Conservation (phyloP, 1,139 yeast species). For the Magnusiomyces suaveolens region DNA sequence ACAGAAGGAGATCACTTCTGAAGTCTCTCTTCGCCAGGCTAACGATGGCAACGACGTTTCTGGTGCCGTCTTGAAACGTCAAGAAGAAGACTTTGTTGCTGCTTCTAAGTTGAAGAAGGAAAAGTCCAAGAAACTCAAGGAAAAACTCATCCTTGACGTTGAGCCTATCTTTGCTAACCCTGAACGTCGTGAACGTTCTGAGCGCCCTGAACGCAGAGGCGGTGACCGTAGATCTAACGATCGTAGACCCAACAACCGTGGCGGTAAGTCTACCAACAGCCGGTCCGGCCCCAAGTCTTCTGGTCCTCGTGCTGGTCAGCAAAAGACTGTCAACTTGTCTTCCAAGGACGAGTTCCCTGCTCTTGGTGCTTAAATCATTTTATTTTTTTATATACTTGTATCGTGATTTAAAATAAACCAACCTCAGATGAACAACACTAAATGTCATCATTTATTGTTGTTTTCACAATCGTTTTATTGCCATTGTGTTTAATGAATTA, state of each 20-base stretch:
- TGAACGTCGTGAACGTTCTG: constrained; percentile 15
- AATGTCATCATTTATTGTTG: no score
- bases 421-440: no score
- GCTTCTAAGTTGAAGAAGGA: constrained; percentile 41
- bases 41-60: constrained; percentile 47
- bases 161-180: constrained; percentile 51
- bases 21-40: constrained; percentile 42
- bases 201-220: constrained; percentile 16
- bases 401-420: no score
- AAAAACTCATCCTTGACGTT: constrained; percentile 54
- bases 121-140: constrained; percentile 51
- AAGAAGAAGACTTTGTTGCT: constrained; percentile 42
- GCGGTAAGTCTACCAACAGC: constrained; percentile 21
- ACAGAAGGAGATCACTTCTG: constrained; percentile 26
- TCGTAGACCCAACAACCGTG: constrained; percentile 13
- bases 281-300: constrained; percentile 23
- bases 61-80: constrained; percentile 29
- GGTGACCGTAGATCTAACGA: no score
- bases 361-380: constrained; percentile 15
- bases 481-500: no score
- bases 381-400: no score
- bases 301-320: constrained; percentile 20
- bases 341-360: constrained; percentile 28
- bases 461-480: no score
- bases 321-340: constrained; percentile 22